phyloP scores from a whole-genome alignment of 208 protist genomes.

The Angomonas desouzai region DNA sequence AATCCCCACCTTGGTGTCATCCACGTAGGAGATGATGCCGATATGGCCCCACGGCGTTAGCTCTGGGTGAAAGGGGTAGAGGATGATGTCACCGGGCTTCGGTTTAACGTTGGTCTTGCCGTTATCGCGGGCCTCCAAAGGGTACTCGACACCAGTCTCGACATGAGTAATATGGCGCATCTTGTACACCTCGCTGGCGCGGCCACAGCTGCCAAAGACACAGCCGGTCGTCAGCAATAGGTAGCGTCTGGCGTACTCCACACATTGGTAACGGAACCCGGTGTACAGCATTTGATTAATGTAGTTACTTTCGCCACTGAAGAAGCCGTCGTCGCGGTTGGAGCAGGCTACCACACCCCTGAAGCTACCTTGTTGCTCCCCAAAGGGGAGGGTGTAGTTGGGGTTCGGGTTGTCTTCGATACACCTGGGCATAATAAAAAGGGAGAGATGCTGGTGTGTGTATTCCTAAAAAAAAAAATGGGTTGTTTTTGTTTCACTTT shows the following conservation, averaged over 20 bases:
- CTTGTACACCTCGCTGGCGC: conserved; percentile 63
- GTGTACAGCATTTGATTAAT: conserved; percentile 59
- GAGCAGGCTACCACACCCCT: conserved; percentile 56
- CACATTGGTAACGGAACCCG: conserved; percentile 77
- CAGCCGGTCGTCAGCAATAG: conserved; percentile 70
- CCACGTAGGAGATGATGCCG: conserved; percentile 67
- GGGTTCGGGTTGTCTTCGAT: not conserved
- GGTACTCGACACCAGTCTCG: conserved; percentile 43
- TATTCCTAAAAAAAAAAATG: conserved; percentile 9
- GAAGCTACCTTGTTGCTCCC: conserved; percentile 67
- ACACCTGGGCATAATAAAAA: not conserved
- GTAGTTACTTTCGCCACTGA: conserved; percentile 79
- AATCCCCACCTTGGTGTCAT: conserved; percentile 55
- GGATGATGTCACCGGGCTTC: conserved; percentile 56
- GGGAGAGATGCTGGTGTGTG: not conserved
- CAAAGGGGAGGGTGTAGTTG: conserved; percentile 38
- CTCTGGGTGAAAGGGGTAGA: conserved; percentile 54
- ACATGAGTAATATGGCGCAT: conserved; percentile 60
- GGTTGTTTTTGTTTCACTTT: too few relatives aligned
- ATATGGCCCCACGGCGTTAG: conserved; percentile 70
- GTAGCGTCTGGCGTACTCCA: conserved; percentile 77
- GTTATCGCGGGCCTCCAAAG: conserved; percentile 48
- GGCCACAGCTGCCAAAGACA: conserved; percentile 60
- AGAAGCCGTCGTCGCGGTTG: conserved; percentile 80
- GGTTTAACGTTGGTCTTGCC: conserved; percentile 34